phyloP scores from a whole-genome alignment of 345 rosid genomes.

The Populus ilicifolia region DNA sequence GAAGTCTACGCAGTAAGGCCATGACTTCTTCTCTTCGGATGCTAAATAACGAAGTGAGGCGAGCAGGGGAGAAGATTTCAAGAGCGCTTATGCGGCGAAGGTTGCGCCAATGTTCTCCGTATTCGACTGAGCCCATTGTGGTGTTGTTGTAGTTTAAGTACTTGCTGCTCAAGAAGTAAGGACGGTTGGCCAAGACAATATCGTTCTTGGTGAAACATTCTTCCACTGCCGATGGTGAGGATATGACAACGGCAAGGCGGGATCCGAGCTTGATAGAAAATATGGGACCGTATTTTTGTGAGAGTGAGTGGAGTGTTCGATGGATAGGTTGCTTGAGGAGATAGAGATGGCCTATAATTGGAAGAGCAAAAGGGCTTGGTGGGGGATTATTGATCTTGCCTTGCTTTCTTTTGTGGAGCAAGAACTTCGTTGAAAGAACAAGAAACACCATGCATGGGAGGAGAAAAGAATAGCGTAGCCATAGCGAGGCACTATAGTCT shows the following conservation, averaged over 20 bases:
- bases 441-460: background rate
- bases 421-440: background rate
- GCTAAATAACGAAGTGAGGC: background rate
- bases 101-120: background rate
- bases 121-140: background rate
- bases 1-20: background rate
- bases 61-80: background rate
- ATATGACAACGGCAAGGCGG: background rate
- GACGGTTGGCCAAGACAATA: background rate
- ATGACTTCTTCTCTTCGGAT: background rate
- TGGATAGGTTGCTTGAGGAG: background rate
- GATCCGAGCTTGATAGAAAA: background rate
- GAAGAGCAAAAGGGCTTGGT: background rate
- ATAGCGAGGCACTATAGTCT: too few species aligned
- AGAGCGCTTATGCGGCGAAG: background rate
- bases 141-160: background rate
- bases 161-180: background rate
- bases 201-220: background rate
- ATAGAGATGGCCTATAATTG: background rate
- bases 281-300: background rate
- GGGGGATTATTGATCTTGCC: background rate
- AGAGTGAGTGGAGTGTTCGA: background rate
- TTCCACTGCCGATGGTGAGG: background rate
- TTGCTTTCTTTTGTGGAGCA: background rate
- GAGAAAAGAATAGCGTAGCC: too few species aligned